phyloP scores from a whole-genome alignment of 163 green algal species.

The Scenedesmus sp. region DNA sequence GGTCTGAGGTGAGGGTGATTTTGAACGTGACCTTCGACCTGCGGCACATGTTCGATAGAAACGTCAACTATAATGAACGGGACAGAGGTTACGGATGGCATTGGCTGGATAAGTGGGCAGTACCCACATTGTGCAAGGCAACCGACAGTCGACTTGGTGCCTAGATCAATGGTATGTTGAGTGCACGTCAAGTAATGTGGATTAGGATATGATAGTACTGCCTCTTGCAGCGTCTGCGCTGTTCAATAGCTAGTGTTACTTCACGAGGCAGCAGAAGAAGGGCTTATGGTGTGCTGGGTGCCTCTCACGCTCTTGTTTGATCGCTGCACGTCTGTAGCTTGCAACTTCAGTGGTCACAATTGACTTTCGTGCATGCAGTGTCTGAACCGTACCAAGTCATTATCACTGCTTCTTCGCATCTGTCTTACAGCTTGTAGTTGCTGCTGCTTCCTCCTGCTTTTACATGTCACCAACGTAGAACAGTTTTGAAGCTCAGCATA shows the following conservation, averaged over 20 bases:
- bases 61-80: background rate
- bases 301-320: background rate
- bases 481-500: background rate
- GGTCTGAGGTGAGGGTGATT: constrained; percentile 95
- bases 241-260: background rate
- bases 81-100: background rate
- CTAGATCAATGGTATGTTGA: background rate
- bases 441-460: background rate
- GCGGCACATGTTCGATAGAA: background rate
- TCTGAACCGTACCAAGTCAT: background rate
- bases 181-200: too few species aligned
- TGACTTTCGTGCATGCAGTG: background rate
- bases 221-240: background rate
- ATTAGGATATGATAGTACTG: too few species aligned
- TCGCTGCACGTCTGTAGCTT: background rate
- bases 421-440: background rate
- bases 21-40: constrained; percentile 96
- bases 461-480: background rate
- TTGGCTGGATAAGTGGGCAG: background rate
- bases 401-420: background rate
- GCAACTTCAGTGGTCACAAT: background rate
- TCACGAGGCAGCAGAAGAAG: background rate
- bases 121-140: constrained; percentile 1
- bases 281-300: background rate
- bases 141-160: background rate